These are phyloP conservation scores for Madurella mycetomatis DNA, from an alignment of 2,329 filamentous ascomycete genomes.

Conservation along the genomic window DNA sequence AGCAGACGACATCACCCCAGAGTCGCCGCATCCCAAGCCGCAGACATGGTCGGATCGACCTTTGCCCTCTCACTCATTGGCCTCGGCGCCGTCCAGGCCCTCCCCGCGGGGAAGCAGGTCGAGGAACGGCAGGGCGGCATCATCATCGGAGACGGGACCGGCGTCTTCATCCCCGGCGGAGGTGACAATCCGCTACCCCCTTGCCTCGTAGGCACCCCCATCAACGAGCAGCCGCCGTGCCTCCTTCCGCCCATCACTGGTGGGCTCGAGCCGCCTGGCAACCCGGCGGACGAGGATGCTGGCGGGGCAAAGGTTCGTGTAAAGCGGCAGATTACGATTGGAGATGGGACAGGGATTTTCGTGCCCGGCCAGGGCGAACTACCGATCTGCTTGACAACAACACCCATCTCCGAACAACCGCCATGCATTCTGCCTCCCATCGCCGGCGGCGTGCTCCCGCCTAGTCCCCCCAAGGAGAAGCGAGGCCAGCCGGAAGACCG, in stretches of 20 bases:
- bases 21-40: constrained; percentile 13
- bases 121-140: constrained; percentile 16
- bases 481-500: constrained; percentile 7
- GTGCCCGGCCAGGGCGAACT: constrained; percentile 16
- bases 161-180: constrained; percentile 16
- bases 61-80: constrained; percentile 26
- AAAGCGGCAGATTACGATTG: constrained; percentile 16
- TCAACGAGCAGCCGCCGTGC: constrained; percentile 18
- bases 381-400: constrained; percentile 10
- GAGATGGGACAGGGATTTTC: constrained; percentile 6
- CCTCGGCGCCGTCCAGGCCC: constrained; percentile 26
- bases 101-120: constrained; percentile 21
- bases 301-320: neutral
- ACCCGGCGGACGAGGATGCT: neutral
- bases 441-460: constrained; percentile 18
- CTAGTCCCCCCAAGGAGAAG: too few species aligned
- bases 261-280: constrained; percentile 9
- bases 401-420: constrained; percentile 19
- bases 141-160: constrained; percentile 15
- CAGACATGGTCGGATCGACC: constrained; percentile 26
- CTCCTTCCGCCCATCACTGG: constrained; percentile 16
- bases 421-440: constrained; percentile 22
- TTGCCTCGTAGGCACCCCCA: constrained; percentile 13
- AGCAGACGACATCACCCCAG: constrained; percentile 9
- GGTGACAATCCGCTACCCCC: constrained; percentile 2